Conservation (phyloP, 768 basidiomycete genomes). For the Lentinula guzmanii region DNA sequence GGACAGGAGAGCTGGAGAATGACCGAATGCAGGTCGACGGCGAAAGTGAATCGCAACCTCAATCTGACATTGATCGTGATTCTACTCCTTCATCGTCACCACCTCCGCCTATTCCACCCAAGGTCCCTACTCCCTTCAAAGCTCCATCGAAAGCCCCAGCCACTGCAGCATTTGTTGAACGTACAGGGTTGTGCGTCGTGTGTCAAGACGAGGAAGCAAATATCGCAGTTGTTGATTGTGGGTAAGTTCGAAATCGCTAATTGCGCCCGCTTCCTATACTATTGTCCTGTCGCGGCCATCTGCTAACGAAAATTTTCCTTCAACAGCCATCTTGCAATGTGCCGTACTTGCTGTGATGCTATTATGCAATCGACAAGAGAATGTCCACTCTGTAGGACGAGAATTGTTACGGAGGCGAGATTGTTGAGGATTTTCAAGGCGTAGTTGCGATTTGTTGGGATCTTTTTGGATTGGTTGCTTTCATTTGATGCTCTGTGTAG, state of each 20-base stretch:
- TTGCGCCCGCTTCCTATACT: background rate
- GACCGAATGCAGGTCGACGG: background rate
- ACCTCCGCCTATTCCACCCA: constrained; percentile 9
- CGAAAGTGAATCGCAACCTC: background rate
- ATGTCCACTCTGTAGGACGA: constrained; percentile 86
- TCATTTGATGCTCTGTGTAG: no score
- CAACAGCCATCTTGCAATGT: constrained; percentile 74
- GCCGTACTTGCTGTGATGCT: constrained; percentile 70
- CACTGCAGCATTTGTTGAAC: constrained; percentile 36
- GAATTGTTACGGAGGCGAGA: constrained; percentile 79
- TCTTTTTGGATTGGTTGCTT: background rate
- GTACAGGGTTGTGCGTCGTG: constrained; percentile 80
- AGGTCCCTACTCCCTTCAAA: constrained; percentile 19
- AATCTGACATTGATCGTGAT: background rate
- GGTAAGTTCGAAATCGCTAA: constrained; percentile 34
- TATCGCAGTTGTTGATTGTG: constrained; percentile 92
- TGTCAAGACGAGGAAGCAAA: constrained; percentile 95
- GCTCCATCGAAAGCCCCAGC: constrained; percentile 31
- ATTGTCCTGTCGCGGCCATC: background rate
- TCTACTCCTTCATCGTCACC: background rate
- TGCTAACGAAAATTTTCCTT: constrained; percentile 1
- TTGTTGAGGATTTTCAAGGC: constrained; percentile 71
- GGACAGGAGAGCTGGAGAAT: constrained; percentile 12
- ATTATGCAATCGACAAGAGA: constrained; percentile 76
- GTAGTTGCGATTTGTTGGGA: constrained; percentile 14